A percentile compares a stretch with the other conserved stretches of the same genome.
phyloP scores from a whole-genome alignment of 2,329 filamentous ascomycete genomes.

The Xylariales sp. region DNA sequence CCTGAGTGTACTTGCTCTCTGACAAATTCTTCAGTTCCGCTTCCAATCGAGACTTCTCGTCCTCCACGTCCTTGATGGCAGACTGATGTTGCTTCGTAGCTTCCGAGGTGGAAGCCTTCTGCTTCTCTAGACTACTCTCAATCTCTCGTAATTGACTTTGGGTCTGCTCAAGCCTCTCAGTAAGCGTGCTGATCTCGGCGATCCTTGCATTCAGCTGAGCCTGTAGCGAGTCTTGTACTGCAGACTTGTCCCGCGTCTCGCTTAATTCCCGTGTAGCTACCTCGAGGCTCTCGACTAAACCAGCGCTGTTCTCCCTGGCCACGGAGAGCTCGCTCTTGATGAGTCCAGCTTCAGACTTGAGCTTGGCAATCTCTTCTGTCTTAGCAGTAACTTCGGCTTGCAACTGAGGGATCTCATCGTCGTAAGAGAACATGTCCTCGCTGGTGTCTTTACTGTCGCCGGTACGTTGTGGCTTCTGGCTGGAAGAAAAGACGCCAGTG shows the following conservation, averaged over 20 bases:
- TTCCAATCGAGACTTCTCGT: conserved; percentile 20
- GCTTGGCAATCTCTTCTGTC: conserved; percentile 62
- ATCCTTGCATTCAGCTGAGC: conserved; percentile 44
- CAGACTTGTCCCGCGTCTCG: conserved; percentile 36
- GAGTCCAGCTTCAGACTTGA: conserved; percentile 63
- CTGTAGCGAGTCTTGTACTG: conserved; percentile 41
- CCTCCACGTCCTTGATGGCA: conserved; percentile 21
- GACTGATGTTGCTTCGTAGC: conserved; percentile 21
- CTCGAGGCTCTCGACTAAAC: conserved; percentile 57
- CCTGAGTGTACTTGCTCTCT: conserved; percentile 26
- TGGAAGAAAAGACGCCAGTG: conserved; percentile 45
- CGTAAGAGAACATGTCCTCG: conserved; percentile 89
- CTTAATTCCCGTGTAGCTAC: conserved; percentile 60
- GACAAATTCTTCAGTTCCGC: conserved; percentile 34
- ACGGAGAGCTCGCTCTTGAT: conserved; percentile 67
- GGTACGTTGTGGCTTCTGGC: conserved; percentile 33
- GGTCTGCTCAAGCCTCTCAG: conserved; percentile 40
- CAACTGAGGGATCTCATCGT: conserved; percentile 79
- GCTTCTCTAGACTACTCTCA: conserved; percentile 30
- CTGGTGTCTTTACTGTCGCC: conserved; percentile 30
- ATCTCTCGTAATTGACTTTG: conserved; percentile 41
- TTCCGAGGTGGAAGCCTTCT: conserved; percentile 18
- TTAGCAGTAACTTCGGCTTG: conserved; percentile 69
- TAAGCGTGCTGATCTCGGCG: conserved; percentile 44
- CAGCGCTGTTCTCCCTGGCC: conserved; percentile 64